Evolutionary conservation across 1,139 yeast species (phyloP), one percentile per base, ranked within the genome.

Genomic region (Zhuliangozyma parablackwelliae): DNA sequence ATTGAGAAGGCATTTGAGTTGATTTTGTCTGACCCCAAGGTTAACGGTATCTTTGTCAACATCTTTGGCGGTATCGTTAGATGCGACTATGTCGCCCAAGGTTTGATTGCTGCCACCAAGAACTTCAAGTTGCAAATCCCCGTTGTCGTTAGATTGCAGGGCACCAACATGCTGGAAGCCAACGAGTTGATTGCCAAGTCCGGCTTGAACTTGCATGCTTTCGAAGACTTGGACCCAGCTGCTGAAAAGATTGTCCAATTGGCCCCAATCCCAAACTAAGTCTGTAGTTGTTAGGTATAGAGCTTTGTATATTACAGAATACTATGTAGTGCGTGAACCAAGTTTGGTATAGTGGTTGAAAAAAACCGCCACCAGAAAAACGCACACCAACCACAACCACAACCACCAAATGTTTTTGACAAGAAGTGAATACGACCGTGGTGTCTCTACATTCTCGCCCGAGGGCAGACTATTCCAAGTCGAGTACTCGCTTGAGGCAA

Each of bases 11-110:
- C 98, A 42, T 92, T 92, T 72, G 86, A 83, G 68, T 80, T 94
- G 66, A 92, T 92, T 59, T 74, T 92, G 59, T 78, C 94, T 44
- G 97, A 92, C 72, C 71, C 80, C 60, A 82, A 82, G 59, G 97
- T 94, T 51, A 81, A 88, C 55, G 96, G 97, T 63, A 92, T 92
- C 63, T 90, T 92, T 57, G 98, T 92, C 62, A 92, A 92, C 79
- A 94, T 92, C 59, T 92, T 92, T 59, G 99, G 99, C 63, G 98
- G 99, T 74, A 92, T 92, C 55, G 98, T 92, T 54, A 88, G 98
- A 76, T 92, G 98, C 72, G 99, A 92, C 70, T 88, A 81, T 71
- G 97, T 92, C 49, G 99, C 99, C 54, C 82, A 82, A 71, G 99
- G 99, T 68, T 84, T 92, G 69, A 88, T 89, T 66, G 77, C 87